These are phyloP conservation scores for Alisma plantagoaquatica DNA, from an alignment of 106 monocot species.

Conservation along the genomic window DNA sequence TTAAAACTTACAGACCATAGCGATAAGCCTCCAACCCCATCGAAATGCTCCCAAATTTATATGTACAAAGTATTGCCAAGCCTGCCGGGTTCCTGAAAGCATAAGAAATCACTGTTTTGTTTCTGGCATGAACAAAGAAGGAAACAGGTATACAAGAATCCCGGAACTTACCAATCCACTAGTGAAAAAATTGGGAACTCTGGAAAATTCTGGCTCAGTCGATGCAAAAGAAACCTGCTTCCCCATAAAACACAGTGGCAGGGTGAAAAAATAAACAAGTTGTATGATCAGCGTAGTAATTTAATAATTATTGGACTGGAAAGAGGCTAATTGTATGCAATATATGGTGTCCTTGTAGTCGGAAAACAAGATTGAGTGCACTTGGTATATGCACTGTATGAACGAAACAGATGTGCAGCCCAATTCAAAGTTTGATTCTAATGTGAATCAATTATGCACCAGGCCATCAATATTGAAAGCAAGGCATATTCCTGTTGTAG, in stretches of 20 bases:
- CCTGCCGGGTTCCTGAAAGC: constrained; percentile 90
- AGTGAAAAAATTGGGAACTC: constrained; percentile 62
- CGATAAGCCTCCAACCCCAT: constrained; percentile 90
- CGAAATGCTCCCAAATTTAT: constrained; percentile 79
- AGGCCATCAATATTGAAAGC: too few species aligned
- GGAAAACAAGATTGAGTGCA: too few species aligned
- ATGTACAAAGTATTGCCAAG: constrained; percentile 78
- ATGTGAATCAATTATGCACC: too few species aligned
- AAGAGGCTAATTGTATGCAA: too few species aligned
- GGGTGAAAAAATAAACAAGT: constrained; percentile 1
- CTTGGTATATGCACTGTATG: too few species aligned
- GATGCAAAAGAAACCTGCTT: constrained; percentile 60
- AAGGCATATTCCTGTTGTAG: too few species aligned
- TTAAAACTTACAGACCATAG: too few species aligned
- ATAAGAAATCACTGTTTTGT: not conserved
- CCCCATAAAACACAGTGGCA: not conserved
- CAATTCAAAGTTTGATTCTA: too few species aligned
- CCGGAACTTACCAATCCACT: constrained; percentile 59
- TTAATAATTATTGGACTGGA: too few species aligned
- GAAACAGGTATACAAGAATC: not conserved
- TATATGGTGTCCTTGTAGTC: too few species aligned
- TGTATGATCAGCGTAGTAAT: too few species aligned
- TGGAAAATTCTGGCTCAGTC: constrained; percentile 49
- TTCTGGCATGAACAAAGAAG: not conserved
- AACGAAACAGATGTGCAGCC: too few species aligned